phyloP scores from a whole-genome alignment of 2,329 filamentous ascomycete species.

The Aschersonia sp. region DNA sequence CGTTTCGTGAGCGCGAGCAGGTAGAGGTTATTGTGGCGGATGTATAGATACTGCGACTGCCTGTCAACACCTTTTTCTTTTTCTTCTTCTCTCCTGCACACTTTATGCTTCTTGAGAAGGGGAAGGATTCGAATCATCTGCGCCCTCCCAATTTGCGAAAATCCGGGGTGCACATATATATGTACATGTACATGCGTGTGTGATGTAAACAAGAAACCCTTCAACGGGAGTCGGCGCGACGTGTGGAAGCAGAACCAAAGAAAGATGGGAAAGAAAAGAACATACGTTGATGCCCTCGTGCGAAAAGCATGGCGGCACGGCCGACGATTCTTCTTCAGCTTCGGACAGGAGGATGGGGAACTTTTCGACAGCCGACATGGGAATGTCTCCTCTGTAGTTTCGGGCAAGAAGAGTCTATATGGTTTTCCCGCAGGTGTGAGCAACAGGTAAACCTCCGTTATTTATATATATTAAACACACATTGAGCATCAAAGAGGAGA shows the following conservation, averaged over 20 bases:
- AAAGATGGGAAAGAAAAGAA: conserved; percentile 8
- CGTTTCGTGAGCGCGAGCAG: conserved; percentile 94
- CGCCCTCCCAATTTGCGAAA: not conserved
- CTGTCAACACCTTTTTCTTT: not conserved
- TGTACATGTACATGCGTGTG: no score
- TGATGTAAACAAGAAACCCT: no score
- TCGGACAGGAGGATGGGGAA: conserved; percentile 93
- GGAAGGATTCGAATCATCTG: not conserved
- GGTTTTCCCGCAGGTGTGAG: not conserved
- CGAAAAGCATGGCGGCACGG: conserved; percentile 93
- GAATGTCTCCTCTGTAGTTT: conserved; percentile 96
- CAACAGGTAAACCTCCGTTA: not conserved
- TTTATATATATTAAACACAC: not conserved
- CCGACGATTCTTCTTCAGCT: conserved; percentile 97
- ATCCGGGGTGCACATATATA: no score
- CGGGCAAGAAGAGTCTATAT: conserved; percentile 85
- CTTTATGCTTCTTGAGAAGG: not conserved
- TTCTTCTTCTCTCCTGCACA: not conserved
- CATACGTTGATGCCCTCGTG: conserved; percentile 94
- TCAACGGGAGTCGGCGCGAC: no score
- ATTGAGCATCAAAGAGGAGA: not conserved
- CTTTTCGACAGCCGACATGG: conserved; percentile 97
- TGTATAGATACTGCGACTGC: conserved; percentile 73
- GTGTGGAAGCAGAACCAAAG: no score
- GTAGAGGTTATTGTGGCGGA: conserved; percentile 97